These are phyloP conservation scores for Polysphondylium violaceum DNA, from an alignment of 78 protist species.

Conservation along the genomic window DNA sequence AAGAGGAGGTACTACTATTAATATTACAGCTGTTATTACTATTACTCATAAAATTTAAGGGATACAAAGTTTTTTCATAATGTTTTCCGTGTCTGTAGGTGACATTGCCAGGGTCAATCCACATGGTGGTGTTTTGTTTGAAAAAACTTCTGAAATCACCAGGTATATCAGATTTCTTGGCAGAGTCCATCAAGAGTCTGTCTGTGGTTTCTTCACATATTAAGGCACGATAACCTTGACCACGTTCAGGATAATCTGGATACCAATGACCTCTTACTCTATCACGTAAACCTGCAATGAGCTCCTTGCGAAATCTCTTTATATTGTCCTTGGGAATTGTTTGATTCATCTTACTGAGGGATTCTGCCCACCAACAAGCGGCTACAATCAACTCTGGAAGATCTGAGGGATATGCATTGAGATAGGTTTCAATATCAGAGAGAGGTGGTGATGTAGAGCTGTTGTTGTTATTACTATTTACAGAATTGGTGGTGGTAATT, in stretches of 20 bases:
- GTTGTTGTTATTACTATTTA: neutral
- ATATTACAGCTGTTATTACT: neutral
- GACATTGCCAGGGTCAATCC: conserved; percentile 74
- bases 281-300: conserved; percentile 41
- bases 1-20: neutral
- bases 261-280: conserved; percentile 71
- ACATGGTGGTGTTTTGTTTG: conserved; percentile 69
- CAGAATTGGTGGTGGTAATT: neutral
- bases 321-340: conserved; percentile 62
- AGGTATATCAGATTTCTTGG: conserved; percentile 51
- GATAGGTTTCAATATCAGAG: conserved; percentile 42
- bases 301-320: conserved; percentile 47
- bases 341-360: conserved; percentile 30
- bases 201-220: conserved; percentile 70
- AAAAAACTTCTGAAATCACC: conserved; percentile 63
- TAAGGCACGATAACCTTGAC: conserved; percentile 69
- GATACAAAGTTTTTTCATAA: conserved; percentile 68
- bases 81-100: conserved; percentile 75
- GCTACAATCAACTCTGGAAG: conserved; percentile 62
- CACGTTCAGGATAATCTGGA: conserved; percentile 63
- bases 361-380: conserved; percentile 80
- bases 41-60: neutral
- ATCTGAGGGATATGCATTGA: conserved; percentile 27
- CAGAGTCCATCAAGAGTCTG: conserved; percentile 58
- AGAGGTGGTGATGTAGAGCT: conserved; percentile 29